Evolutionary conservation across 345 rosid genomes (phyloP).

Genomic region (Dimocarpus longan): DNA sequence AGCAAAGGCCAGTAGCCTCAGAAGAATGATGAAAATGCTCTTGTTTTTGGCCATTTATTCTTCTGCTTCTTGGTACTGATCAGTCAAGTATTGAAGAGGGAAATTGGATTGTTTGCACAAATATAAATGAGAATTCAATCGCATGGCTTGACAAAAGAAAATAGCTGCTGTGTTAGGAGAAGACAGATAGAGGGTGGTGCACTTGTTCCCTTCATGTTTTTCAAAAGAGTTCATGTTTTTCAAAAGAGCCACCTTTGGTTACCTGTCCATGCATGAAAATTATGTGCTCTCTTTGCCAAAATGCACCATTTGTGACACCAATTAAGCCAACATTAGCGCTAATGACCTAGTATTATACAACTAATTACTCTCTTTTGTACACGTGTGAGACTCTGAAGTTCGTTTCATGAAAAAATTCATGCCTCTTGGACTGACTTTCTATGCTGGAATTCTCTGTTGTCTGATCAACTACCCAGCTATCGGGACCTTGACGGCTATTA

Average conservation of each 20-base stretch:
- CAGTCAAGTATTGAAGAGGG: background rate
- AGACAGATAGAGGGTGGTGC: constrained; percentile 27
- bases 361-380: background rate
- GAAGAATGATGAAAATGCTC: constrained; percentile 25
- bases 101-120: constrained; percentile 5
- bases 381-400: background rate
- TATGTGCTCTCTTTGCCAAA: background rate
- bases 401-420: background rate
- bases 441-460: background rate
- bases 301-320: background rate
- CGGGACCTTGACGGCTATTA: background rate
- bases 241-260: constrained; percentile 2
- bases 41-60: constrained; percentile 23
- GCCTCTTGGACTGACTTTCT: background rate
- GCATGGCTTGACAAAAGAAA: background rate
- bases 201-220: constrained; percentile 15
- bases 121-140: constrained; percentile 5
- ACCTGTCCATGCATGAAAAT: constrained; percentile 3
- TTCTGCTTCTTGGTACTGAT: background rate
- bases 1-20: constrained; percentile 49
- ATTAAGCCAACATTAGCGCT: background rate
- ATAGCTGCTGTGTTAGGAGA: constrained; percentile 8
- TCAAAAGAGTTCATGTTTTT: background rate
- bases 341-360: background rate
- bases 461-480: constrained; percentile 13